Base-by-base conservation (phyloP, 164 flowering plant species). In the Kalanchoe fedtschenkoi region DNA sequence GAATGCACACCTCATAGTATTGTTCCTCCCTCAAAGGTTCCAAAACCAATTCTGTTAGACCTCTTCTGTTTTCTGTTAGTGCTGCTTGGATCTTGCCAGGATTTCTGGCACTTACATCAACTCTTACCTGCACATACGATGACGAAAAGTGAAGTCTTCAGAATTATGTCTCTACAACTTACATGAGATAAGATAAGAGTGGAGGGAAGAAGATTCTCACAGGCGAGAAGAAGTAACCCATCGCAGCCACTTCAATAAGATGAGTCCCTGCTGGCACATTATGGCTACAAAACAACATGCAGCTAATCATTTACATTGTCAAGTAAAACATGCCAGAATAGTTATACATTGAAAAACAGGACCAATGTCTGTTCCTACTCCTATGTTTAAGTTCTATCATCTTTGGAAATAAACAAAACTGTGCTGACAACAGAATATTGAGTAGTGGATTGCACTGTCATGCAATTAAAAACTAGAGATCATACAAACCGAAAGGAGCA, bases 81-180 rank as follows among this genome's bases (percentile, higher is more conserved):
- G 99, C 89, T 62, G 99, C 97, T 70, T 89, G 93, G 77, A 95
- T 79, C 79, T 88, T 87, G 61, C 99, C 97, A 53, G 86, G 93
- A 72, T 91, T 76, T 77, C 99, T 85, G 51, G 97, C 89, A 75
- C 99, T 95, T 59, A 95, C 90, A 82, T 91, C 97, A 64, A 95
- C 88, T 56, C 99, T 87, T 19, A 95, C 97, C 99, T 93, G 72
- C 51, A 64, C 39, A 66, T 42, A 34, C 30, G 17, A 58, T 58
- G 37, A 16, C 26, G 22, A 32, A 57, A 58, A 33, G 19, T 33
- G 4, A 29, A 17, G 10, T 29, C 58, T n/a, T n/a, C n/a, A n/a
- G n/a, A n/a, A n/a, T n/a, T n/a, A n/a, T n/a, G n/a, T n/a, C n/a
- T 33, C 13, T 14, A 32, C 61, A 21, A 30, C 22, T n/a, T 8